Evolutionary conservation across 495 filamentous ascomycete species (phyloP), one percentile per base, ranked within the genome.

Genomic region (Alectoria sarmentosa): DNA sequence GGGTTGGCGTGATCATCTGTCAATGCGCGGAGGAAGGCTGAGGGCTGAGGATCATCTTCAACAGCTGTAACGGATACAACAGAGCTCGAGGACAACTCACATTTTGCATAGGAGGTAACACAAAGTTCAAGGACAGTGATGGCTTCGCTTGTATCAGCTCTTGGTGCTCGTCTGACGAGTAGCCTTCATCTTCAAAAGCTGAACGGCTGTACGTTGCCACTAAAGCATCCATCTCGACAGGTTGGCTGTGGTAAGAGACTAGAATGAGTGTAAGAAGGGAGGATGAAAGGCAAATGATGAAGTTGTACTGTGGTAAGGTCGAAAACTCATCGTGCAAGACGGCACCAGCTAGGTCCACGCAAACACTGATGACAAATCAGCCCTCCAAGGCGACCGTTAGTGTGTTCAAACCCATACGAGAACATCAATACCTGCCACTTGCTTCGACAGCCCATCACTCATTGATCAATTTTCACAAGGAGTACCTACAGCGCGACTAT

Each of bases 1-100:
- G 95, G 92, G 79, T 98, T 98, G 67, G 91, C 86, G 77, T 91
- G 85, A 85, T 98, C 94, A 78, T 98, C 94, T 67, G 94, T 96
- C 78, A 89, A 90, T 59, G 95, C 90, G 74, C 94, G 93, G 72
- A 98, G 91, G 86, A 93, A 98, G 64, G 91, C 84, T 42, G 91
- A 86, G 60, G 87, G 86, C 90, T 95, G 69, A 65, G 39, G 46
- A 39, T 34, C 56, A 63, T 66, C 57, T 70, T 67, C 55, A 61
- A 63, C 60, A 61, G 58, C n/a, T 52, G 15, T 8, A 55, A 41
- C 52, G 57, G 46, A 59, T 21, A 36, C 2, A n/a, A 30, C 52
- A 59, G 34, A 49, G 48, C 26, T 63, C 15, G 32, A 39, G 36
- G 17, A 44, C 11, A 73, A 74, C 86, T 74, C 79, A 97, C 92